phyloP scores from a whole-genome alignment of 2,329 filamentous ascomycete species.

The Xylariales sp. region DNA sequence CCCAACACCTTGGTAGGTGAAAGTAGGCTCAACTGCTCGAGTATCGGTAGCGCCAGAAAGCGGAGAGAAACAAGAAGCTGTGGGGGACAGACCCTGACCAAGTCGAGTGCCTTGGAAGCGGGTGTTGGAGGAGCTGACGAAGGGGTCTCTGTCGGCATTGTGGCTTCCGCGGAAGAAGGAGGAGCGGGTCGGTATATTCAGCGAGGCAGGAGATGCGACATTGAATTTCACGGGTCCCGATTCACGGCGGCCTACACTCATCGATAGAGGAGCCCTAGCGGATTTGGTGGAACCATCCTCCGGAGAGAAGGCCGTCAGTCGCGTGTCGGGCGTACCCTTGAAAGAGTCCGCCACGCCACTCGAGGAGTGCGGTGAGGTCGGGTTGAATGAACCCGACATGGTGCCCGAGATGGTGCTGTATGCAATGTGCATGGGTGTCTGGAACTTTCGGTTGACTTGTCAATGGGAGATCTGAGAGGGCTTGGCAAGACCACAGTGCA shows the following conservation, averaged over 20 bases:
- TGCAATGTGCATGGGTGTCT: too few relatives aligned
- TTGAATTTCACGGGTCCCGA: conserved; percentile 19
- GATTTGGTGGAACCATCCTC: conserved; percentile 47
- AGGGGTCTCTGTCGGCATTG: conserved; percentile 45
- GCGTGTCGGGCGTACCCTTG: conserved; percentile 61
- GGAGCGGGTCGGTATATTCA: conserved; percentile 16
- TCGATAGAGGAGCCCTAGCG: conserved; percentile 29
- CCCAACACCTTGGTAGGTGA: background rate
- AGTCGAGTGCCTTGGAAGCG: conserved; percentile 29
- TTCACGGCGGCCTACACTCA: conserved; percentile 27
- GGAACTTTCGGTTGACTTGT: too few relatives aligned
- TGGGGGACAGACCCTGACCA: conserved; percentile 55
- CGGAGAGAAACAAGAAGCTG: conserved; percentile 50
- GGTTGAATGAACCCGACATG: conserved; percentile 9
- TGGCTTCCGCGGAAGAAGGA: conserved; percentile 17
- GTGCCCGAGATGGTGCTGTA: too few relatives aligned
- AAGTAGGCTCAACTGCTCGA: background rate
- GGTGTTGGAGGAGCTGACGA: conserved; percentile 36
- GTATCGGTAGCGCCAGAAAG: conserved; percentile 1
- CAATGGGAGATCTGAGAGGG: too few relatives aligned
- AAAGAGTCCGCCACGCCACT: conserved; percentile 50
- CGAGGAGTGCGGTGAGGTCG: conserved; percentile 45
- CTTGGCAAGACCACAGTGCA: too few relatives aligned
- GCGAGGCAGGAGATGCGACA: conserved; percentile 17
- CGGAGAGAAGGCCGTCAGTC: conserved; percentile 59